Evolutionary conservation across 306 rosid genomes (phyloP).

Genomic region (Neltuma alba): DNA sequence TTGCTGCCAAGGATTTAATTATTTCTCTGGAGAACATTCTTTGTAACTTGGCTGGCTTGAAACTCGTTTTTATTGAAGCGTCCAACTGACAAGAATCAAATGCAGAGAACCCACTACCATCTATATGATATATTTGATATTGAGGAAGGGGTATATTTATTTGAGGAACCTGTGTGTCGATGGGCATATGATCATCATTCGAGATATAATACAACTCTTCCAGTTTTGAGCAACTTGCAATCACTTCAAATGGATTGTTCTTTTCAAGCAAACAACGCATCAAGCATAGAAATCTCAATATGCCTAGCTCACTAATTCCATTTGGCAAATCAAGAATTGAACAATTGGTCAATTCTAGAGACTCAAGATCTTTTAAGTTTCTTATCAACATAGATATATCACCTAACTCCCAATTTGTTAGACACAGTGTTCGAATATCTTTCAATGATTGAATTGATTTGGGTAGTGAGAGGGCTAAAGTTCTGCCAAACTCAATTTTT

Average conservation of each 20-base stretch:
- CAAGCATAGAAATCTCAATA: slow-evolving; percentile 13
- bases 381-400: slow-evolving; percentile 8
- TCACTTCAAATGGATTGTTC: slow-evolving; percentile 25
- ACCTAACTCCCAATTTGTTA: background rate
- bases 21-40: background rate
- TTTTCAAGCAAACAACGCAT: background rate
- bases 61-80: background rate
- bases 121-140: slow-evolving; percentile 11
- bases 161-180: background rate
- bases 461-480: background rate
- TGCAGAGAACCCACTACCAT: background rate
- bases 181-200: background rate
- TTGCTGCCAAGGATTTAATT: background rate
- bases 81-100: background rate
- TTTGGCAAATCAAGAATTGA: slow-evolving; percentile 18
- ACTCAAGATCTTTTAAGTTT: slow-evolving; percentile 23
- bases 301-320: background rate
- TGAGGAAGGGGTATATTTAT: background rate
- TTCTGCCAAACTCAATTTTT: background rate
- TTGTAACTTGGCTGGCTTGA: background rate
- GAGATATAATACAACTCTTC: slow-evolving; percentile 24
- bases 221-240: background rate
- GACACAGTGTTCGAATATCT: background rate
- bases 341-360: slow-evolving; percentile 22
- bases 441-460: slow-evolving; percentile 5